Conservation (phyloP, 257 asterid genomes). For the Ligustrum vulgare region DNA sequence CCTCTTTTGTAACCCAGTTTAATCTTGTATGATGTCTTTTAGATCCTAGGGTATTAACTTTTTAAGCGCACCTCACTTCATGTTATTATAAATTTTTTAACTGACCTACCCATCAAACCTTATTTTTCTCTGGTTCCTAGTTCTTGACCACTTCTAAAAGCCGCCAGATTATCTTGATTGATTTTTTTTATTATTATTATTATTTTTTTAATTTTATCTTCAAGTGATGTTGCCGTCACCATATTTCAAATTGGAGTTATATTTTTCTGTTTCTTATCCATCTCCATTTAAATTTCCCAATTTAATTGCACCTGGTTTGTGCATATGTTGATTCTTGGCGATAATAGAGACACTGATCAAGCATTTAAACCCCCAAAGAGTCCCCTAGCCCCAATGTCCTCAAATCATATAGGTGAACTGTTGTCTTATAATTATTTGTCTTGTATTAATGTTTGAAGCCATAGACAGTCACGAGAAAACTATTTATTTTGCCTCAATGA, state of each 20-base stretch:
- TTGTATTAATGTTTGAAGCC: background rate
- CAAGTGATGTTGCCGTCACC: background rate
- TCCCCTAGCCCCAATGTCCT: background rate
- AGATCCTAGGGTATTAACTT: background rate
- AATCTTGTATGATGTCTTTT: background rate
- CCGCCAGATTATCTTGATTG: background rate
- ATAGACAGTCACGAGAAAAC: background rate
- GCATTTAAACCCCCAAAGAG: background rate
- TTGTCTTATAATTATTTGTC: background rate
- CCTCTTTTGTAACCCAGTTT: background rate
- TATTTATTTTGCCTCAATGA: background rate
- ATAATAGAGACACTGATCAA: background rate
- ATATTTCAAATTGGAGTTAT: background rate
- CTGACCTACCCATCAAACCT: background rate
- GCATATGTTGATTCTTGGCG: background rate
- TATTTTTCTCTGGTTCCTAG: background rate
- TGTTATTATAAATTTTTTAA: background rate
- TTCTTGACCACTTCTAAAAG: background rate
- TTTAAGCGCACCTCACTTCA: background rate
- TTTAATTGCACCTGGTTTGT: background rate
- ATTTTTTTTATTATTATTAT: too few species aligned
- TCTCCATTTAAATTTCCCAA: background rate
- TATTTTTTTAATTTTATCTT: background rate
- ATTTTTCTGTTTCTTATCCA: background rate
- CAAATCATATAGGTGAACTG: background rate